Base-by-base conservation (phyloP, 768 basidiomycete genomes). In the Trametes elegans region DNA sequence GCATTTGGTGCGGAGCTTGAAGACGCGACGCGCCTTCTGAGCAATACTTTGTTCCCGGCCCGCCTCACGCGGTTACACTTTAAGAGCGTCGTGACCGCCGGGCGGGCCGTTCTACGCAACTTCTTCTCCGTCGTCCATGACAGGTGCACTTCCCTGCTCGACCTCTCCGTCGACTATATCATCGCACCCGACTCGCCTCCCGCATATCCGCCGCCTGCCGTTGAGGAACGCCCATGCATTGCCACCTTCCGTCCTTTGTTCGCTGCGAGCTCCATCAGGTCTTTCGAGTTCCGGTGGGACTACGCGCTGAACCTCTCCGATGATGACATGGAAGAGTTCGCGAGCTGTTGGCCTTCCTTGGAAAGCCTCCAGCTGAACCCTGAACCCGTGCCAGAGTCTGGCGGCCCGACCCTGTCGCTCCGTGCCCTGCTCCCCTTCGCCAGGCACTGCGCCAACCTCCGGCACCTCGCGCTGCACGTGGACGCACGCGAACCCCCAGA, bases 21-120 rank as follows among this genome's bases (percentile, higher is more conserved):
- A 7, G 50, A 66, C 28, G 66, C 62, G 4, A 68, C 69, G 6
- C 73, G 80, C 35, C 69, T 79, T 19, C 77, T 77, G 49, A 69
- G 75, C 0, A 78, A 79, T 0, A 31, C 53, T 2, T 38, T 44
- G 34, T 65, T 64, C 13, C 66, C 64, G 23, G 14, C 51, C 3
- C 79, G 77, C 35, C 64, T 87, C 32, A 77, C 76, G 0, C 68
- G 66, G 18, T 68, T 87, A 11, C 78, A 77, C 59, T 52, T 87
- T 49, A 80, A 81, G 54, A 78, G 78, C 3, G 71, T 76, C 19
- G 62, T 68, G 3, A 66, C 76, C 18, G 81, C 84, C 59, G 62
- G 70, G 0, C 75, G 82, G 0, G 45, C 68, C 3, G 65, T 72
- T 13, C 47, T 87, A 3, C 72, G 73, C 34, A 61, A 71, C 0